Evolutionary conservation across 257 asterid species (phyloP).

Genomic region (Nyctanthes arbortristis): DNA sequence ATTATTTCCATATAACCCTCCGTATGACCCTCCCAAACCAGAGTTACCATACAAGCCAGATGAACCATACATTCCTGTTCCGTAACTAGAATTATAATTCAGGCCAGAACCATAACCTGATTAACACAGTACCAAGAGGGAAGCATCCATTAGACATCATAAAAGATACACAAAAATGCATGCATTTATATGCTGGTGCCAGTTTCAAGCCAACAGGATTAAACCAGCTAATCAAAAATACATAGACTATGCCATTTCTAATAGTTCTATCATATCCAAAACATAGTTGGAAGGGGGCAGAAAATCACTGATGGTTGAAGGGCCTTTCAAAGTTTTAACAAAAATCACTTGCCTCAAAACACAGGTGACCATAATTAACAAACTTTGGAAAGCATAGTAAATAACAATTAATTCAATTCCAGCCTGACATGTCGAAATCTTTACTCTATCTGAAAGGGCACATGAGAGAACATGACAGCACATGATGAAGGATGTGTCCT

Average conservation of each 20-base stretch:
- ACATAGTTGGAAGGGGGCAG: not conserved
- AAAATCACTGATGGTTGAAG: not conserved
- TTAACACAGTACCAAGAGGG: constrained; percentile 10
- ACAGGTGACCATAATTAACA: too few species aligned
- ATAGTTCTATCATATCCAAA: not conserved
- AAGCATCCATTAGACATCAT: constrained; percentile 23
- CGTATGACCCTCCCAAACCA: constrained; percentile 64
- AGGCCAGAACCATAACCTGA: constrained; percentile 67
- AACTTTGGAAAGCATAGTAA: too few species aligned
- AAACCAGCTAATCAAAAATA: not conserved
- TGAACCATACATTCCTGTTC: constrained; percentile 40
- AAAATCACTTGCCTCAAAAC: too few species aligned
- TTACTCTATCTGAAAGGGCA: too few species aligned
- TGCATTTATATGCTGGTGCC: not conserved
- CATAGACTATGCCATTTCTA: not conserved
- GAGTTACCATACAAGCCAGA: constrained; percentile 27
- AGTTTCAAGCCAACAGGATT: not conserved
- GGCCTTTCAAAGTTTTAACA: not conserved
- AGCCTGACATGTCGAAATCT: too few species aligned
- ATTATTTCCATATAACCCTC: constrained; percentile 81
- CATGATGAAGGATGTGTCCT: too few species aligned
- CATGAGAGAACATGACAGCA: too few species aligned
- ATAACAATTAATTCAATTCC: too few species aligned
- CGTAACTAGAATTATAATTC: constrained; percentile 68
- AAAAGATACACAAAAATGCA: constrained; percentile 4